These are phyloP conservation scores for Dryas octopetala DNA, from an alignment of 306 rosid species.

Conservation along the genomic window DNA sequence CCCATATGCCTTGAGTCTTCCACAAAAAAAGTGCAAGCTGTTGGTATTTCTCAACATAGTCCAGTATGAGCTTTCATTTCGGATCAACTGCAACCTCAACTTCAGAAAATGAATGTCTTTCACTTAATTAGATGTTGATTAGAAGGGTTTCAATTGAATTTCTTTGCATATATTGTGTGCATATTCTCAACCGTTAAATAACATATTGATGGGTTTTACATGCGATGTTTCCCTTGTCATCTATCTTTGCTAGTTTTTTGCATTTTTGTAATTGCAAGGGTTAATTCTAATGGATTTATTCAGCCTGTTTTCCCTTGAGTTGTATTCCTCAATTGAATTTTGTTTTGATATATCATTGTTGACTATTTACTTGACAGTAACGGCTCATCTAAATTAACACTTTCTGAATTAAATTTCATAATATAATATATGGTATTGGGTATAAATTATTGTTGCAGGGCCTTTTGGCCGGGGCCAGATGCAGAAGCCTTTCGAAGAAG, in stretches of 20 bases:
- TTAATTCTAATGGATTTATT: too few relatives aligned
- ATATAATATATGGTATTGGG: background rate
- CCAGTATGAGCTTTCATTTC: background rate
- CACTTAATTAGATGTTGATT: background rate
- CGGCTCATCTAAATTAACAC: background rate
- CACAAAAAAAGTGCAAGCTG: background rate
- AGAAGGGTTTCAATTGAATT: background rate
- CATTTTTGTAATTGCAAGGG: too few relatives aligned
- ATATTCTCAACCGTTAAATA: background rate
- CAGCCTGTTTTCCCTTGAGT: background rate
- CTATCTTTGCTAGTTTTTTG: background rate
- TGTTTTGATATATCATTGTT: background rate
- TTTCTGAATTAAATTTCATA: background rate
- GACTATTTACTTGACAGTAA: background rate
- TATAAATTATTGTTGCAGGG: constrained; percentile 46
- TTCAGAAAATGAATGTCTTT: background rate
- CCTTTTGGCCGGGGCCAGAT: constrained; percentile 95
- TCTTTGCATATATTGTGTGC: background rate
- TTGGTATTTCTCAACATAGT: background rate
- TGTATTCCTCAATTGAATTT: background rate
- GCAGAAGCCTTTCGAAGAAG: constrained; percentile 98
- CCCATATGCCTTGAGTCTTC: background rate
- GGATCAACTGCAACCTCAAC: too few relatives aligned
- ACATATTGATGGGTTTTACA: background rate
- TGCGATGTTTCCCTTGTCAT: background rate